phyloP scores from a whole-genome alignment of 1,284 basidiomycete genomes.

The Salmacisia buchloeana region DNA sequence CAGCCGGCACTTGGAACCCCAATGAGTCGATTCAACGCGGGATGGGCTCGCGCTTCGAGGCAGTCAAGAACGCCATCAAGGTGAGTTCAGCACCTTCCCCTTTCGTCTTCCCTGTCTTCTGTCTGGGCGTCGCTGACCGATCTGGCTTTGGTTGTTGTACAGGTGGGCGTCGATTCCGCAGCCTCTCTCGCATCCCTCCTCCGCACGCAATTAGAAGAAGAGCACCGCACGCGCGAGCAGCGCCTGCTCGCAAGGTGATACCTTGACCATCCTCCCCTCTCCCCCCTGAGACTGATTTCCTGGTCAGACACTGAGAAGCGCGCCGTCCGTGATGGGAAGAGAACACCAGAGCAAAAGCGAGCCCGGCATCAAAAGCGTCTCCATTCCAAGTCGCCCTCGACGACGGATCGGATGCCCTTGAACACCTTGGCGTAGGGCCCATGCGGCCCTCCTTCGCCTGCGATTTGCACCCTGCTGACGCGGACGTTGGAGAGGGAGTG shows the following conservation, averaged over 20 bases:
- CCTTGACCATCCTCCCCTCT: background rate
- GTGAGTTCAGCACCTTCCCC: too few species aligned
- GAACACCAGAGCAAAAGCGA: background rate
- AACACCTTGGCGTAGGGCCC: constrained; percentile 55
- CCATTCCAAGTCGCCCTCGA: constrained; percentile 42
- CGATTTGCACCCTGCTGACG: constrained; percentile 77
- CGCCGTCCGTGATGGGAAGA: background rate
- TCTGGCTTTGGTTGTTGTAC: background rate
- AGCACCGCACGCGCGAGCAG: background rate
- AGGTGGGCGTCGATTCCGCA: constrained; percentile 4
- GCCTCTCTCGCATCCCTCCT: background rate
- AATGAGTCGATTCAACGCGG: constrained; percentile 4
- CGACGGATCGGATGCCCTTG: constrained; percentile 58
- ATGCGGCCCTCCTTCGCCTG: constrained; percentile 51
- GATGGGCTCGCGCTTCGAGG: constrained; percentile 4
- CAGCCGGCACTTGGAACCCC: background rate
- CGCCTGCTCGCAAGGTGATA: background rate
- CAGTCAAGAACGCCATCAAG: constrained; percentile 6
- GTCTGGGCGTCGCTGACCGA: background rate
- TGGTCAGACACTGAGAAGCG: background rate
- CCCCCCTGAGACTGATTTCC: background rate
- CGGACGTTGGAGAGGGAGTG: constrained; percentile 73
- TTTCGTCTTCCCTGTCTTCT: background rate
- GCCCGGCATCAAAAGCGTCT: constrained; percentile 8
- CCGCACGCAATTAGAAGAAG: constrained; percentile 5